Evolutionary conservation across 2,329 filamentous ascomycete genomes (phyloP).

Genomic region (Lachnellula subtilissima): DNA sequence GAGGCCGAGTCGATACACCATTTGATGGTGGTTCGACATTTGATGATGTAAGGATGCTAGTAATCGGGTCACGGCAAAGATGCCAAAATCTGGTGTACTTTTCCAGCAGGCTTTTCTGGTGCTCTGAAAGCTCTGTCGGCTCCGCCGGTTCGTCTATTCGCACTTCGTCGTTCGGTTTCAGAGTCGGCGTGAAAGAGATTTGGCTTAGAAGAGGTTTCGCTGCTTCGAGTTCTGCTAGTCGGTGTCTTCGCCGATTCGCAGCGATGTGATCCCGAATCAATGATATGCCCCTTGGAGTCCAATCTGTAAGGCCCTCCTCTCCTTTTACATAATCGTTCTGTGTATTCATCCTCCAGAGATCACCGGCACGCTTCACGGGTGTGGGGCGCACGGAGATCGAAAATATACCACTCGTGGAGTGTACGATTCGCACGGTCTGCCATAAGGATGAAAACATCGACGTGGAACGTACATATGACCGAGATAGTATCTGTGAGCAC

Average conservation of each 20-base stretch:
- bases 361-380: constrained; percentile 84
- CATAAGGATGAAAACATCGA: constrained; percentile 85
- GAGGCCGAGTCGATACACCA: constrained; percentile 43
- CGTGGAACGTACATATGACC: constrained; percentile 78
- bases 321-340: constrained; percentile 94
- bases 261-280: constrained; percentile 83
- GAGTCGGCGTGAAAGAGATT: constrained; percentile 38
- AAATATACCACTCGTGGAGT: constrained; percentile 82
- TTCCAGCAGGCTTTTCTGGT: constrained; percentile 36
- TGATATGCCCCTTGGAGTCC: constrained; percentile 85
- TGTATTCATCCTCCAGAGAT: constrained; percentile 95
- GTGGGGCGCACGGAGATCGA: constrained; percentile 80
- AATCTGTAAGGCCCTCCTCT: constrained; percentile 78
- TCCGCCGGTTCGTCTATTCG: constrained; percentile 14
- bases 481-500: constrained; percentile 75
- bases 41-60: constrained; percentile 50
- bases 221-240: constrained; percentile 75
- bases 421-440: constrained; percentile 79
- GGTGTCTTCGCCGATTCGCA: constrained; percentile 66
- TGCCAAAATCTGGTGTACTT: constrained; percentile 34
- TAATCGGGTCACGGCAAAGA: constrained; percentile 29
- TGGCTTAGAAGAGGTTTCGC: constrained; percentile 62
- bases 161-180: constrained; percentile 26
- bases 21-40: constrained; percentile 67
- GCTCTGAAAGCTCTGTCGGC: constrained; percentile 24